These are phyloP conservation scores for Saccharomycopsis olivae DNA, from an alignment of 805 yeast species.

Conservation along the genomic window DNA sequence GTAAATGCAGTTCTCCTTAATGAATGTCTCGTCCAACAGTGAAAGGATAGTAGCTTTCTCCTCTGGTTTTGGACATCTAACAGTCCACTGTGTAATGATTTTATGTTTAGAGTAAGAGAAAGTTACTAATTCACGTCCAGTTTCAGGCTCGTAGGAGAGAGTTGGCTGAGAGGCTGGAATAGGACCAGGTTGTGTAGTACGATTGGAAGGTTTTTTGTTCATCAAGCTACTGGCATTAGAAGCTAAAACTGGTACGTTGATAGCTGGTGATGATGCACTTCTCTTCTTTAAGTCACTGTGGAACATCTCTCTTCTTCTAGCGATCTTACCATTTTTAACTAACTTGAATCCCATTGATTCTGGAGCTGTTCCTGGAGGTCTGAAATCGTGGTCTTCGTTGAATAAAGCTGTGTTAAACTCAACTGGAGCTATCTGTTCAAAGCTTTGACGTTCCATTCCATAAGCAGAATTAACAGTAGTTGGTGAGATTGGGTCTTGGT, in stretches of 20 bases:
- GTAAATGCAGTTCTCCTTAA: conserved; percentile 34
- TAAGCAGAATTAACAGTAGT: conserved; percentile 4
- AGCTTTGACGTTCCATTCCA: no score
- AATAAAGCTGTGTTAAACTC: background rate
- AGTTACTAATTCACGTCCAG: conserved; percentile 25
- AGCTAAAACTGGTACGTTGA: conserved; percentile 1
- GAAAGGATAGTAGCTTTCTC: conserved; percentile 6
- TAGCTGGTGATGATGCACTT: conserved; percentile 3
- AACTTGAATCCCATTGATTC: background rate
- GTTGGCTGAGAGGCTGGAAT: conserved; percentile 25
- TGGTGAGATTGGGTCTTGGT: conserved; percentile 11
- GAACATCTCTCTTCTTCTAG: background rate
- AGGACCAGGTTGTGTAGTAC: conserved; percentile 27
- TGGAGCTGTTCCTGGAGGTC: conserved; percentile 1
- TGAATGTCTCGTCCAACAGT: conserved; percentile 25
- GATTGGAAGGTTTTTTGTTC: conserved; percentile 8
- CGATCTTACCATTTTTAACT: conserved; percentile 1
- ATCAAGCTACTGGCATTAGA: conserved; percentile 1
- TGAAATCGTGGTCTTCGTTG: background rate
- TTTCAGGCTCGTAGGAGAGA: conserved; percentile 19
- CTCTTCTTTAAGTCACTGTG: conserved; percentile 1
- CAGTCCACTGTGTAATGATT: conserved; percentile 19
- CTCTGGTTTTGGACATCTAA: conserved; percentile 11
- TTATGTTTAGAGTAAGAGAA: conserved; percentile 26
- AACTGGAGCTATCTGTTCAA: no score